These are phyloP conservation scores for Ceriops decandra DNA, from an alignment of 345 rosid genomes.

Conservation along the genomic window DNA sequence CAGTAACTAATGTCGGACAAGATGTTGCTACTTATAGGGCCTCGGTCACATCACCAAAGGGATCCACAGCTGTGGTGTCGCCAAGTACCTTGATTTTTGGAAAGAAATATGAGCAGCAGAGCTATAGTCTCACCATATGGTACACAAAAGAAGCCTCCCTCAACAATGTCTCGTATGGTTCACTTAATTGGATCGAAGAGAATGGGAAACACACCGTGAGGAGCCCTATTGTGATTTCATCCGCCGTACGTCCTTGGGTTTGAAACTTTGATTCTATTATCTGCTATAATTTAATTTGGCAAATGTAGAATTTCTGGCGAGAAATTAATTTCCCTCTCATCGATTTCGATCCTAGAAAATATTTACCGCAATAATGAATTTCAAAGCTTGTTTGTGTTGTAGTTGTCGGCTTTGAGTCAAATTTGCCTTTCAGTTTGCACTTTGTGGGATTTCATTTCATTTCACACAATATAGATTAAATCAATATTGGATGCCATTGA, in stretches of 20 bases:
- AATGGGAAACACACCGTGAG: constrained; percentile 32
- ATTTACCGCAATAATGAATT: no score
- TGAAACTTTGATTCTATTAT: no score
- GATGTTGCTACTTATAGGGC: constrained; percentile 29
- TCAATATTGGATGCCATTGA: no score
- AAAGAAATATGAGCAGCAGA: constrained; percentile 26
- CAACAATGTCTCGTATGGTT: constrained; percentile 24
- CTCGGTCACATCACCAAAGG: constrained; percentile 19
- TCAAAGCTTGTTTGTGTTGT: no score
- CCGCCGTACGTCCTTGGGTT: background rate
- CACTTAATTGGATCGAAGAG: constrained; percentile 35
- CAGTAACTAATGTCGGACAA: constrained; percentile 36
- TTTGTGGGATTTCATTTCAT: no score
- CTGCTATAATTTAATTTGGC: no score
- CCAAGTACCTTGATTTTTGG: constrained; percentile 27
- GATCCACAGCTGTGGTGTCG: constrained; percentile 18
- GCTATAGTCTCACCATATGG: constrained; percentile 17
- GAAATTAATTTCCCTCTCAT: no score
- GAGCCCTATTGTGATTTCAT: constrained; percentile 22
- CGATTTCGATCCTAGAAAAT: no score
- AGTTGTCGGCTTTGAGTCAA: no score
- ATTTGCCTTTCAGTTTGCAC: no score
- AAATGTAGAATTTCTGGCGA: no score
- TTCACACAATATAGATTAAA: no score
- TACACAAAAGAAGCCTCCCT: constrained; percentile 3